A percentile compares a stretch with the other conserved stretches of the same genome.
Evolutionary conservation across 805 yeast species (phyloP).

Genomic region (Lachancea quebecensis): DNA sequence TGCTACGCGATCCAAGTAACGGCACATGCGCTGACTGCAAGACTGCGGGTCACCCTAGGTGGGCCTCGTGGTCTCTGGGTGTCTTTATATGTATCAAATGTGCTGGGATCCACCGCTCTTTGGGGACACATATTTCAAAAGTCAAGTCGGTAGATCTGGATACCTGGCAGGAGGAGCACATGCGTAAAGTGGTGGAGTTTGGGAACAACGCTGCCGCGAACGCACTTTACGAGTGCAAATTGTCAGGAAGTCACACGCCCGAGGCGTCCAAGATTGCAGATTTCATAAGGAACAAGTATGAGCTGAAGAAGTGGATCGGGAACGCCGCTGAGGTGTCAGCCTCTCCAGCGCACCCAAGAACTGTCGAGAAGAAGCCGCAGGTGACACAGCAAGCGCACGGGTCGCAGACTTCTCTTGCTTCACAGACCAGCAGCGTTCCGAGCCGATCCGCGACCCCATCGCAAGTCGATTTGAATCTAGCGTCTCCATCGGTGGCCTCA

Average conservation of each 20-base stretch:
- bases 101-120: slow-evolving; percentile 89
- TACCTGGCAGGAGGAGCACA: slow-evolving; percentile 93
- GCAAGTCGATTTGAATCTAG: slow-evolving; percentile 9
- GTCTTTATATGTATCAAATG: slow-evolving; percentile 90
- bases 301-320: slow-evolving; percentile 77
- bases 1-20: slow-evolving; percentile 73
- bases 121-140: slow-evolving; percentile 92
- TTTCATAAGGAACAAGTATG: slow-evolving; percentile 89
- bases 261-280: slow-evolving; percentile 80
- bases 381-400: slow-evolving; percentile 3
- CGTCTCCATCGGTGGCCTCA: slow-evolving; percentile 5
- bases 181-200: slow-evolving; percentile 75
- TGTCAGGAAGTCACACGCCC: slow-evolving; percentile 54
- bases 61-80: slow-evolving; percentile 98
- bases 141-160: slow-evolving; percentile 93
- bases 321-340: slow-evolving; percentile 10
- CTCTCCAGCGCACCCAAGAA: not conserved
- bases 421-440: not conserved
- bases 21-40: slow-evolving; percentile 88
- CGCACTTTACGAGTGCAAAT: slow-evolving; percentile 71
- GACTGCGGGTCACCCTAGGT: slow-evolving; percentile 80
- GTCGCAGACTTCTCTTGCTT: not conserved
- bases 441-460: slow-evolving; percentile 5
- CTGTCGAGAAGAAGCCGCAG: slow-evolving; percentile 13
- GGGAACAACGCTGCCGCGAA: slow-evolving; percentile 73